Evolutionary conservation across 345 rosid genomes (phyloP), one percentile per base, ranked within the genome.

Genomic region (Gossypium bickii): DNA sequence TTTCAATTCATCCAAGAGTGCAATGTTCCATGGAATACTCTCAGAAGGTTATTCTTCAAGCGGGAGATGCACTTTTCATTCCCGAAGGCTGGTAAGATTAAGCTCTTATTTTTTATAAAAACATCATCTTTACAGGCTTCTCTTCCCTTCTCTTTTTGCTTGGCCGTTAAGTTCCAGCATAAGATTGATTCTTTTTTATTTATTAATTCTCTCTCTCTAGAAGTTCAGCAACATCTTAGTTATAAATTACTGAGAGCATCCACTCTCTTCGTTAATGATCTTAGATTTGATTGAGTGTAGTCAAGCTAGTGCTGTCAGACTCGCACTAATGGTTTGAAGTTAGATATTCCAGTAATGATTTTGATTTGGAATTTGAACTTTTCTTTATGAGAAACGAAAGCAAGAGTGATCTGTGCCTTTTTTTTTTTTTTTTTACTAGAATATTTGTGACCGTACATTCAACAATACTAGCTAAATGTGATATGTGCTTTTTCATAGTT

Each of bases 1-100:
- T 90, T 64, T 89, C 90, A 24, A 77, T 76, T 49, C 82, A 86
- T 84, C 93, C 97, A 72, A 93, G 97, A 80, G 97, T 97, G 75
- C 77, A 84, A 82, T 71, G 67, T 73, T 86, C 88, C 70, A 64
- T 79, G 72, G 82, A 76, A 71, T 86, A 80, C 82, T 83, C 92
- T 52, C 93, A 90, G 80, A 85, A 83, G 83, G 90, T 87, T 78
- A 81, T 78, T 79, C 97, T 95, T 77, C 77, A 84, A 48, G 89
- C 90, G 38, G 94, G 97, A 49, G 98, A 93, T 86, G 98, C 90
- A 78, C 90, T 95, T 80, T 95, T 93, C 89, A 91, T 95, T 80
- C 99, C 98, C 45, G 99, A 90, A 91, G 99, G 98, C 86, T 93
- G 98, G 97, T 91, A 87, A 87, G 93, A 38, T 55, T 83, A 80